A percentile compares a stretch with the other conserved stretches of the same genome.
phyloP scores from a whole-genome alignment of 73 alveolate species.

The Paramecium primaurelia region DNA sequence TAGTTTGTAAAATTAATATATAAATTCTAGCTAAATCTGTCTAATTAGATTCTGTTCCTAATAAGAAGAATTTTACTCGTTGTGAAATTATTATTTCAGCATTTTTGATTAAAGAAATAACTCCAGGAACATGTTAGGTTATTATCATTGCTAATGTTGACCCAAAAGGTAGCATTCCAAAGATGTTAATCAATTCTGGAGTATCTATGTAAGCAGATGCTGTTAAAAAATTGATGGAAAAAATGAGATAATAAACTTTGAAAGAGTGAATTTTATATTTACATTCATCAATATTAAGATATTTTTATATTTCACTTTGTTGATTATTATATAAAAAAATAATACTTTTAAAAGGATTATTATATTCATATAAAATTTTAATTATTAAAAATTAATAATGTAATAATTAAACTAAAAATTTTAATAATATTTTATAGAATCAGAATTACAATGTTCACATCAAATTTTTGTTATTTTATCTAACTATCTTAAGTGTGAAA shows the following conservation, averaged over 20 bases:
- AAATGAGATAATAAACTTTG: background rate
- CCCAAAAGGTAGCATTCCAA: slow-evolving; percentile 26
- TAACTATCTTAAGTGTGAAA: too few relatives aligned
- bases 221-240: background rate
- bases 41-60: background rate
- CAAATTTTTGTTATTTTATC: too few relatives aligned
- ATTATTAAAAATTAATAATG: too few relatives aligned
- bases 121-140: background rate
- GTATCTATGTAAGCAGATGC: background rate
- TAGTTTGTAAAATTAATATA: background rate
- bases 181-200: background rate
- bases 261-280: background rate
- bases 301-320: too few relatives aligned
- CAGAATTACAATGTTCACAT: too few relatives aligned
- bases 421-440: too few relatives aligned
- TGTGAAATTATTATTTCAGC: background rate
- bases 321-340: too few relatives aligned
- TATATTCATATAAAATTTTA: too few relatives aligned
- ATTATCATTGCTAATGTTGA: background rate
- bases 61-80: background rate
- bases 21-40: background rate
- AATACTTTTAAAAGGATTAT: too few relatives aligned
- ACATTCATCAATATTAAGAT: background rate
- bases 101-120: background rate
- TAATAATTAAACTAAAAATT: too few relatives aligned